Evolutionary conservation across 257 asterid species (phyloP).

Genomic region (Eustoma russellianum): DNA sequence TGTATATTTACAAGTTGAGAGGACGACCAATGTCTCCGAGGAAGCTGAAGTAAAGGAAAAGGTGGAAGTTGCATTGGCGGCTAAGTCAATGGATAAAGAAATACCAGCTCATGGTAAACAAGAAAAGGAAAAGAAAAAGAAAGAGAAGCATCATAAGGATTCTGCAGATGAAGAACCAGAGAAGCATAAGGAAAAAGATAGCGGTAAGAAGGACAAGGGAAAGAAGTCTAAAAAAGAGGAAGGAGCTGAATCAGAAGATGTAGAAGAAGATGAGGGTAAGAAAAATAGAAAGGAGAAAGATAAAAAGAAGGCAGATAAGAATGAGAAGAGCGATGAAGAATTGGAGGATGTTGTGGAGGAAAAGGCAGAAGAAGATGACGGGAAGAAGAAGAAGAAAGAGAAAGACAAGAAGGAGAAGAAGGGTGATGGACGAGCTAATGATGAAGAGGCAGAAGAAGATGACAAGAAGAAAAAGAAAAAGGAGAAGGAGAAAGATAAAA

Average conservation of each 20-base stretch:
- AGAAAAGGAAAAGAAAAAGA: conserved; percentile 8
- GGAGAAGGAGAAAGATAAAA: conserved; percentile 11
- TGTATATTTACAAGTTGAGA: conserved; percentile 35
- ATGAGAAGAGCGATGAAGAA: not conserved
- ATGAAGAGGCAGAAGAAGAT: conserved; percentile 12
- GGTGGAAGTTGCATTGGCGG: conserved; percentile 30
- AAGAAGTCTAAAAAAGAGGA: conserved; percentile 2
- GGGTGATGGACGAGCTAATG: conserved; percentile 1
- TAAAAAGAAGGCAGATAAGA: conserved; percentile 3
- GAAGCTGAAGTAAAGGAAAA: conserved; percentile 32
- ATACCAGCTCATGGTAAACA: conserved; percentile 12
- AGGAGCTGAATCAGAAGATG: not conserved
- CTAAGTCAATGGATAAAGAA: conserved; percentile 31
- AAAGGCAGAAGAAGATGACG: not conserved
- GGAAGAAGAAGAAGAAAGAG: conserved; percentile 1
- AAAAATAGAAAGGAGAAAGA: not conserved
- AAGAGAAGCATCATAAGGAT: conserved; percentile 6
- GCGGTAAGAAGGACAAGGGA: conserved; percentile 2
- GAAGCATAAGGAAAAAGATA: conserved; percentile 9
- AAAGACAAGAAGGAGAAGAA: conserved; percentile 2
- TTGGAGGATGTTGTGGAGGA: conserved; percentile 2
- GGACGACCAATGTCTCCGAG: conserved; percentile 21
- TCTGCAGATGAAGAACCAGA: conserved; percentile 9
- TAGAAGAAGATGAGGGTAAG: not conserved
- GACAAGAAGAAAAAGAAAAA: conserved; percentile 17